phyloP scores from a whole-genome alignment of 371 early-diverging fungal species.

The Fennellomyces sp. region DNA sequence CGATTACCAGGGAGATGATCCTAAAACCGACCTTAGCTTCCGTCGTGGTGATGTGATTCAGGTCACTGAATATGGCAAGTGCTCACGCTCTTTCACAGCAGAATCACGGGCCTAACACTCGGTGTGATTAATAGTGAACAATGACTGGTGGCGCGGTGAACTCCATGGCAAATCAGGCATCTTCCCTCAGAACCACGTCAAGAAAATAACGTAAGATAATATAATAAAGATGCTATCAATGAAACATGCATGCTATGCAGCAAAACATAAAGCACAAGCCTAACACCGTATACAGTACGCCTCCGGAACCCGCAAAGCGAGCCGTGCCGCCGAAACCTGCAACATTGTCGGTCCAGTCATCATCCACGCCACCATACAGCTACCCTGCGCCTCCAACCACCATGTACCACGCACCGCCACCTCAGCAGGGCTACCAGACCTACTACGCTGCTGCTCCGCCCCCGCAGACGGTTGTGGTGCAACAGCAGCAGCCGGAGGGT shows the following conservation, averaged over 20 bases:
- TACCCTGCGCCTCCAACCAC: constrained; percentile 54
- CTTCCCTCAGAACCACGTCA: constrained; percentile 56
- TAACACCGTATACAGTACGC: not conserved
- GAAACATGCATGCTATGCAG: not conserved
- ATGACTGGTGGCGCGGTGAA: constrained; percentile 55
- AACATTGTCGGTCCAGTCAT: not conserved
- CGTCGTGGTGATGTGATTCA: constrained; percentile 52
- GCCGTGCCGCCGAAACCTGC: constrained; percentile 11
- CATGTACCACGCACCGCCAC: constrained; percentile 34
- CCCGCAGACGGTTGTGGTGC: constrained; percentile 5
- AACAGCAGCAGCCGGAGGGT: constrained; percentile 1
- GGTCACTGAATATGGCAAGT: constrained; percentile 54
- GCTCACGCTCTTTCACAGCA: constrained; percentile 1
- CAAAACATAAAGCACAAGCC: not conserved
- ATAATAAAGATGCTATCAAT: not conserved
- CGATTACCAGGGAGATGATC: constrained; percentile 52
- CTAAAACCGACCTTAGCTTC: constrained; percentile 48
- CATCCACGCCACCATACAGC: constrained; percentile 29
- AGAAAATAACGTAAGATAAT: constrained; percentile 32
- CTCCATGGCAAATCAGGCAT: constrained; percentile 46
- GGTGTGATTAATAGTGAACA: constrained; percentile 33
- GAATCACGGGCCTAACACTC: not conserved
- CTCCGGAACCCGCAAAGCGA: constrained; percentile 4
- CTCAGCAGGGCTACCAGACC: constrained; percentile 16
- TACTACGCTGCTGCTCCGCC: constrained; percentile 24